Evolutionary conservation across 192 early-diverging fungal genomes (phyloP).

Genomic region (Gigaspora rosea): DNA sequence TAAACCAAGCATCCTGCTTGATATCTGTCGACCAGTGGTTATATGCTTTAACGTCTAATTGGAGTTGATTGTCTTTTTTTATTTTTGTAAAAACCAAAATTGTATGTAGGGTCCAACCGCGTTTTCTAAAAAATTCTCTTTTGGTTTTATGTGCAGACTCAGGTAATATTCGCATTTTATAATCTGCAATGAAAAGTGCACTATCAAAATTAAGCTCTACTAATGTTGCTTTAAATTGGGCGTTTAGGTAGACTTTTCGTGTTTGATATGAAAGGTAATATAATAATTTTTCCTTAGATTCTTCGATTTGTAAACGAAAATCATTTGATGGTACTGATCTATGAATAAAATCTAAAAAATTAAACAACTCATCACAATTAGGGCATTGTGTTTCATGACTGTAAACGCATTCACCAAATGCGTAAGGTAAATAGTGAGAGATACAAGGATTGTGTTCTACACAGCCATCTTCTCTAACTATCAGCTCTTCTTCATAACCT

Average conservation of each 20-base stretch:
- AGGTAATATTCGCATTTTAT: neutral
- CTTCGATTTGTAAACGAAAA: neutral
- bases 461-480: neutral
- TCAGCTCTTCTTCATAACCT: neutral
- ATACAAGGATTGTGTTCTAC: constrained; percentile 3
- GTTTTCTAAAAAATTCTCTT: constrained; percentile 1
- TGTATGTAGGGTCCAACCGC: neutral
- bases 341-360: constrained; percentile 5
- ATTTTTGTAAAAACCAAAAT: neutral
- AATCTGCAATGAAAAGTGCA: neutral
- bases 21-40: neutral
- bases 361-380: constrained; percentile 1
- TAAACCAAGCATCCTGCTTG: constrained; percentile 2
- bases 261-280: neutral
- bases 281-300: neutral
- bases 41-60: neutral
- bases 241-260: neutral
- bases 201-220: neutral
- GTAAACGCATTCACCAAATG: neutral
- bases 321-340: neutral
- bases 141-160: neutral
- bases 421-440: neutral
- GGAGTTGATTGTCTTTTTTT: neutral
- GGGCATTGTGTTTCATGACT: neutral
- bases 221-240: neutral